A percentile compares a stretch with the other conserved stretches of the same genome.
These are phyloP conservation scores for Neofusicoccum parvum DNA, from an alignment of 2,329 filamentous ascomycete genomes.

Conservation along the genomic window DNA sequence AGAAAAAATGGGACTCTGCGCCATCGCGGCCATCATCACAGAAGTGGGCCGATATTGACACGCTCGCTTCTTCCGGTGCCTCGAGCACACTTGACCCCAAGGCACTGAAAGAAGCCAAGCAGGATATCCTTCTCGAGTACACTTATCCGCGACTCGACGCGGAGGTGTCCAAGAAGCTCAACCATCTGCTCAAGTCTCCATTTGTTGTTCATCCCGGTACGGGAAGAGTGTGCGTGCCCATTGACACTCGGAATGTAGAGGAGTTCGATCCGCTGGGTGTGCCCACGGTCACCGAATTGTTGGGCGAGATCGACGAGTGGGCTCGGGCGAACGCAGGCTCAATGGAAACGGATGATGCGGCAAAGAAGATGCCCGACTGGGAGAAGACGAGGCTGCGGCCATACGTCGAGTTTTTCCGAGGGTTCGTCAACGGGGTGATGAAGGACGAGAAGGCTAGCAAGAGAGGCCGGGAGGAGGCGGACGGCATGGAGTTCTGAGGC, in stretches of 20 bases:
- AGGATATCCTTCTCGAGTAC: slow-evolving; percentile 95
- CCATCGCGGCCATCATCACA: slow-evolving; percentile 73
- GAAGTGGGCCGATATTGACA: slow-evolving; percentile 95
- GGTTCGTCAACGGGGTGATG: slow-evolving; percentile 76
- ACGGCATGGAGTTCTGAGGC: slow-evolving; percentile 67
- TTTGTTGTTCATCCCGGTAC: slow-evolving; percentile 97
- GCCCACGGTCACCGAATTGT: slow-evolving; percentile 82
- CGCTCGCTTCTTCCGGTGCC: slow-evolving; percentile 74
- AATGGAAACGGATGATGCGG: slow-evolving; percentile 41
- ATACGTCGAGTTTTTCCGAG: slow-evolving; percentile 86
- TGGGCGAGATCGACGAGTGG: slow-evolving; percentile 87
- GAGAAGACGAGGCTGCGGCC: slow-evolving; percentile 96
- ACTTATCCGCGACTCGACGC: slow-evolving; percentile 97
- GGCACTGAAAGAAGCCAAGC: slow-evolving; percentile 83
- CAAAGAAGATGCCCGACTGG: slow-evolving; percentile 73
- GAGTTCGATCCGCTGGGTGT: slow-evolving; percentile 85
- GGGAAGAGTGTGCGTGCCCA: slow-evolving; percentile 91
- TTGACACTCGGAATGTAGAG: slow-evolving; percentile 73
- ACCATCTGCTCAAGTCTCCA: slow-evolving; percentile 95
- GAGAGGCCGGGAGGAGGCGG: slow-evolving; percentile 58
- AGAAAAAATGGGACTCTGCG: slow-evolving; percentile 87
- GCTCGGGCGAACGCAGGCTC: slow-evolving; percentile 48
- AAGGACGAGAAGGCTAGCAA: slow-evolving; percentile 66
- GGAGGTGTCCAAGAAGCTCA: slow-evolving; percentile 95
- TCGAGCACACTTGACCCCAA: slow-evolving; percentile 72